Evolutionary conservation across 176 grass and related monocot genomes (phyloP).

Genomic region (Tillandsia fasciculata): DNA sequence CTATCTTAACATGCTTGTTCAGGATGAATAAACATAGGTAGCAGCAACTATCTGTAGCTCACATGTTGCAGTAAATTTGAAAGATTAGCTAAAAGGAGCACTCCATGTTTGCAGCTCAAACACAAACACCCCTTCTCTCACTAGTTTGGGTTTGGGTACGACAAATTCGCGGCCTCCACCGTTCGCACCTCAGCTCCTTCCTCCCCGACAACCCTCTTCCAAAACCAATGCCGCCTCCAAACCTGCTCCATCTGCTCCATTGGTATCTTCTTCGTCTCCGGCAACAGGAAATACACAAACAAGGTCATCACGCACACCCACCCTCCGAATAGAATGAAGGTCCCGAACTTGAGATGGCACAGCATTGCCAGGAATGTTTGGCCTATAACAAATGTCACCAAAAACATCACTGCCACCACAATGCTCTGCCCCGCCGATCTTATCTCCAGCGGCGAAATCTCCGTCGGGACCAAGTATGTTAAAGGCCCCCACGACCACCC

Average conservation of each 20-base stretch:
- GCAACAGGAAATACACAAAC: slow-evolving; percentile 47
- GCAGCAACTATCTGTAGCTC: too few species aligned
- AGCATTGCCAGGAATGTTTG: slow-evolving; percentile 55
- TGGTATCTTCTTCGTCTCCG: slow-evolving; percentile 64
- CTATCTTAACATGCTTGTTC: too few species aligned
- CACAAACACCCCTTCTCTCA: too few species aligned
- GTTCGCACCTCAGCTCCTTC: slow-evolving; percentile 4
- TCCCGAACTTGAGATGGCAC: slow-evolving; percentile 48
- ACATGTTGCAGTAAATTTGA: too few species aligned
- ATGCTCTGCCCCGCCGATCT: slow-evolving; percentile 69
- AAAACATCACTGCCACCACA: slow-evolving; percentile 52
- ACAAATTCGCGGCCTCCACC: not conserved
- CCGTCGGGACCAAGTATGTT: slow-evolving; percentile 49
- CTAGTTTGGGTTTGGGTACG: not conserved
- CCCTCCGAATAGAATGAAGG: slow-evolving; percentile 47
- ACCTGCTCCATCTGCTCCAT: slow-evolving; percentile 82
- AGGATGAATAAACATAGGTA: too few species aligned
- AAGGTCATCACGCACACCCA: slow-evolving; percentile 55
- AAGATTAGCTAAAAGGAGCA: too few species aligned
- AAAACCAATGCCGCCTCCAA: slow-evolving; percentile 62
- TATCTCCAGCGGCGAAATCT: slow-evolving; percentile 65
- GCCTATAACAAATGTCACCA: slow-evolving; percentile 49
- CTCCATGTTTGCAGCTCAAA: too few species aligned
- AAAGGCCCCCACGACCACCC: slow-evolving; percentile 83
- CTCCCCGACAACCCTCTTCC: slow-evolving; percentile 44